A percentile compares a stretch with the other conserved stretches of the same genome.
phyloP scores from a whole-genome alignment of 179 eudicot genomes.

The Carnegiea gigantea region DNA sequence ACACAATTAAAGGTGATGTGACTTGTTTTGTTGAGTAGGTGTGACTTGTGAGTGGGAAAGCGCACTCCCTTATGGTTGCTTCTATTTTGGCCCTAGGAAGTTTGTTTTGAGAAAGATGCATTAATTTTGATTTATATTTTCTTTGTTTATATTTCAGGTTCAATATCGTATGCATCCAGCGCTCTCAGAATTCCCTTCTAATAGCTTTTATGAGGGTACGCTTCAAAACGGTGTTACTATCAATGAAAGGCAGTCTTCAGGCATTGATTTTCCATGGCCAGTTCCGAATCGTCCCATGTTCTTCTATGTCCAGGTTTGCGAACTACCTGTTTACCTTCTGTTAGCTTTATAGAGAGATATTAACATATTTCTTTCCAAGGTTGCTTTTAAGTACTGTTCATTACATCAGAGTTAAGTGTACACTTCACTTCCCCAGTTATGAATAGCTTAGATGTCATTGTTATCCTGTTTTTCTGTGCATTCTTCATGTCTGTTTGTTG shows the following conservation, averaged over 20 bases:
- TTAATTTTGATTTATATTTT: slow-evolving; percentile 2
- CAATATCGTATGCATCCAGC: slow-evolving; percentile 99
- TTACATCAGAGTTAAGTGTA: neutral
- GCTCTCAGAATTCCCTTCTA: slow-evolving; percentile 94
- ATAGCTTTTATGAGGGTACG: slow-evolving; percentile 98
- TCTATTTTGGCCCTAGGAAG: neutral
- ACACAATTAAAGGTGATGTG: neutral
- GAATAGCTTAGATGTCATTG: neutral
- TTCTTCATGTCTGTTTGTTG: neutral
- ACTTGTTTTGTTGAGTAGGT: neutral
- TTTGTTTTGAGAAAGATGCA: neutral
- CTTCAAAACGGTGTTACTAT: slow-evolving; percentile 98
- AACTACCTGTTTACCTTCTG: neutral
- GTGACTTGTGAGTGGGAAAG: neutral
- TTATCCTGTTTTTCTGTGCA: neutral
- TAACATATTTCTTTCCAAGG: too few species aligned
- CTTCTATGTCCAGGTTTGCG: slow-evolving; percentile 90
- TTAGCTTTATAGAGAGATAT: neutral
- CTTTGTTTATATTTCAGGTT: slow-evolving; percentile 45
- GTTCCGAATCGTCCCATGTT: slow-evolving; percentile 99
- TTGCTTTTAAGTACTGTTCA: neutral
- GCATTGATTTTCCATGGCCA: slow-evolving; percentile 99
- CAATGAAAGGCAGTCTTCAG: slow-evolving; percentile 87
- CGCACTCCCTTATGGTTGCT: neutral
- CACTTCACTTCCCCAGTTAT: neutral